phyloP scores from a whole-genome alignment of 2,329 filamentous ascomycete genomes.

The Chrysoporthe cubensis region DNA sequence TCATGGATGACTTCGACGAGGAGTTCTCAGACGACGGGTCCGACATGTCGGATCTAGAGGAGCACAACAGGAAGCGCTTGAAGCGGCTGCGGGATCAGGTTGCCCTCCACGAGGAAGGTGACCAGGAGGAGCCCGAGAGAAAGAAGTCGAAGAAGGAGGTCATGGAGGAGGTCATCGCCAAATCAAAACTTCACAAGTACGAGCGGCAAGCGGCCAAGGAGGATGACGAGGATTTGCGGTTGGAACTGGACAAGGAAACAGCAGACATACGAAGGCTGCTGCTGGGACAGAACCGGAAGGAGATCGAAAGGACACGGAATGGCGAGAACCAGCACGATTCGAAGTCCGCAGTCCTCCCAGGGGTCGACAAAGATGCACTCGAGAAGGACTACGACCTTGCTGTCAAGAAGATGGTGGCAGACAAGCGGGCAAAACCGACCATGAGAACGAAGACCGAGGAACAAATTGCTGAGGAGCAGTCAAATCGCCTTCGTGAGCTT shows the following conservation, averaged over 20 bases:
- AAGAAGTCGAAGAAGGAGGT: constrained; percentile 97
- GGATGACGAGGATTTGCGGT: constrained; percentile 85
- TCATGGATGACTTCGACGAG: constrained; percentile 78
- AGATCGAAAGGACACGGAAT: constrained; percentile 34
- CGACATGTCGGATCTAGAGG: constrained; percentile 49
- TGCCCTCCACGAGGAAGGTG: constrained; percentile 48
- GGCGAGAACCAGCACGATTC: constrained; percentile 31
- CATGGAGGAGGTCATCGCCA: constrained; percentile 97
- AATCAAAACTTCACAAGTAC: constrained; percentile 94
- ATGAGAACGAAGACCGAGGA: constrained; percentile 91
- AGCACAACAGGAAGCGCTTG: constrained; percentile 55
- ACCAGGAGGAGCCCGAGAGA: constrained; percentile 68
- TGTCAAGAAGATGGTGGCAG: constrained; percentile 79
- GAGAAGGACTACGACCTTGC: constrained; percentile 88
- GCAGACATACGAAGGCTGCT: constrained; percentile 76
- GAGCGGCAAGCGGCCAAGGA: constrained; percentile 92
- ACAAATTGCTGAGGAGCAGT: constrained; percentile 78
- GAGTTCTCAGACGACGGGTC: constrained; percentile 63
- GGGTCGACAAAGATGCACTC: constrained; percentile 68
- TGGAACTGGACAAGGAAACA: constrained; percentile 83
- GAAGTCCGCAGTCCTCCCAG: constrained; percentile 35
- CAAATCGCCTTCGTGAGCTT: constrained; percentile 74
- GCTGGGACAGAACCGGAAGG: constrained; percentile 49
- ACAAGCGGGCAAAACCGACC: constrained; percentile 82
- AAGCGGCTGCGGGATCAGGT: constrained; percentile 59